phyloP scores from a whole-genome alignment of 2,329 filamentous ascomycete species.

The Cladosporium sp. region DNA sequence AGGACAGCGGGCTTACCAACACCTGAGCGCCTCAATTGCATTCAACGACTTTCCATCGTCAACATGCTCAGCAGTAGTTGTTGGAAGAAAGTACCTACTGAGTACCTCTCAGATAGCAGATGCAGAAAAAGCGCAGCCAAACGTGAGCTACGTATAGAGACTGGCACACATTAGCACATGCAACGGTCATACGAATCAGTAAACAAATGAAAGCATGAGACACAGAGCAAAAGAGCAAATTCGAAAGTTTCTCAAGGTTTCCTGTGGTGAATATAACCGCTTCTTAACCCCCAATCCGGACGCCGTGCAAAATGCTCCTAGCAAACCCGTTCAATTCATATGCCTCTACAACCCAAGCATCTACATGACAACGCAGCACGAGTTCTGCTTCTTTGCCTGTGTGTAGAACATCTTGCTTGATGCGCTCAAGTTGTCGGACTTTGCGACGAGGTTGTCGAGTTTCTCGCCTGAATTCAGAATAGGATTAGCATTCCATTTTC shows the following conservation, averaged over 20 bases:
- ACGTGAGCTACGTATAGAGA: not conserved
- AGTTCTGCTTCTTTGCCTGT: conserved; percentile 65
- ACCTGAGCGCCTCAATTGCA: not conserved
- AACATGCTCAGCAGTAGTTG: not conserved
- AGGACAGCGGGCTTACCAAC: not conserved
- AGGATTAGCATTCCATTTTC: not conserved
- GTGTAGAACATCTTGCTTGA: conserved; percentile 99
- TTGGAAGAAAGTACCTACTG: not conserved
- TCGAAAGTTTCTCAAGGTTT: not conserved
- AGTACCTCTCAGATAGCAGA: not conserved
- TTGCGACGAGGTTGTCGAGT: conserved; percentile 89
- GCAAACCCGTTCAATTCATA: conserved; percentile 12
- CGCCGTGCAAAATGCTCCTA: conserved; percentile 21
- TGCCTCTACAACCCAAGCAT: conserved; percentile 9
- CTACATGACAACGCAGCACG: conserved; percentile 60
- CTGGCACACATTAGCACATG: not conserved
- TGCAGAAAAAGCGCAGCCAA: not conserved
- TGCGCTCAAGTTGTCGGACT: conserved; percentile 85
- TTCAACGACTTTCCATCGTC: not conserved
- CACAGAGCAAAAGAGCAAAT: not conserved
- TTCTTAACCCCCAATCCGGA: conserved; percentile 11
- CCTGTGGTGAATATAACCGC: conserved; percentile 2
- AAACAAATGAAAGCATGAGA: not conserved
- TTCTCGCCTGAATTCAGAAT: conserved; percentile 67
- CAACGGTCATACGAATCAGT: not conserved